Percentiles rank a stretch among this genome's conserved stretches.
These are phyloP conservation scores for Phalaenopsis aphrodite DNA, from an alignment of 106 monocot species.

Conservation along the genomic window DNA sequence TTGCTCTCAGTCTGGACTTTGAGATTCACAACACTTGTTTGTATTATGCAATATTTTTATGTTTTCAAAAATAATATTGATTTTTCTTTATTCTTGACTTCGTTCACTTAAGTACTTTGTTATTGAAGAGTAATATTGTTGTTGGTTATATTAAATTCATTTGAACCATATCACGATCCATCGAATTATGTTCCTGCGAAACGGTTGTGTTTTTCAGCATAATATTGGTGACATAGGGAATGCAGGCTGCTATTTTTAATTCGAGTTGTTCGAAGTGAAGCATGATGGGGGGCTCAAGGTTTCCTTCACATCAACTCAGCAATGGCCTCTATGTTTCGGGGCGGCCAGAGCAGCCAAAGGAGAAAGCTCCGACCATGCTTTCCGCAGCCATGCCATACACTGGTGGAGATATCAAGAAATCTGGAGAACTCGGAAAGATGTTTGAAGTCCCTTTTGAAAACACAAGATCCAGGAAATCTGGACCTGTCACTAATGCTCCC, in stretches of 20 bases:
- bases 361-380: constrained; percentile 26
- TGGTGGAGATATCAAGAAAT: constrained; percentile 37
- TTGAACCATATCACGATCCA: neutral
- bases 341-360: constrained; percentile 34
- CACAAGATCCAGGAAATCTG: constrained; percentile 39
- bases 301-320: constrained; percentile 40
- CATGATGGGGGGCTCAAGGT: constrained; percentile 39
- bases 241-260: neutral
- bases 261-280: neutral
- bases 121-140: no score
- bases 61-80: neutral
- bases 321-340: constrained; percentile 41
- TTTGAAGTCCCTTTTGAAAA: constrained; percentile 38
- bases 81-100: neutral
- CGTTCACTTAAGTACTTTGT: neutral
- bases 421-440: constrained; percentile 57
- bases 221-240: neutral
- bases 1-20: no score
- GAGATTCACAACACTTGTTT: neutral
- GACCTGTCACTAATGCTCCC: constrained; percentile 24
- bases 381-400: constrained; percentile 42
- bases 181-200: neutral
- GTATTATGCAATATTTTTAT: neutral
- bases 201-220: neutral
- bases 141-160: neutral